These are phyloP conservation scores for Penicillium fuscoglaucum DNA, from an alignment of 2,329 filamentous ascomycete species.

Conservation along the genomic window DNA sequence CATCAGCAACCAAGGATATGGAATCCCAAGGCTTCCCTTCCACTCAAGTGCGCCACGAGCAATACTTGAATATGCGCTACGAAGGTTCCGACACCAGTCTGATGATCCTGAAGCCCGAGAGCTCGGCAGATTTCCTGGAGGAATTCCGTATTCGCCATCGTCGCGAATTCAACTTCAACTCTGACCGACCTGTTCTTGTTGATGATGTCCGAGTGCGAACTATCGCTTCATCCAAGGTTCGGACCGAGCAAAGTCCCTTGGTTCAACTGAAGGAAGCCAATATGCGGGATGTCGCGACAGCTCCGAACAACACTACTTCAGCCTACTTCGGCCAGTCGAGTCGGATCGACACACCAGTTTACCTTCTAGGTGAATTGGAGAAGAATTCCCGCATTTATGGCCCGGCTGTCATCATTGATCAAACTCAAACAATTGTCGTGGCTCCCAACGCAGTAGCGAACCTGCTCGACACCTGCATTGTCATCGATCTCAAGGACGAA, in stretches of 20 bases:
- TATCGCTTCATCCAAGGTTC: constrained; percentile 65
- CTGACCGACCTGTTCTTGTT: constrained; percentile 79
- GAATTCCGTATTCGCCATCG: constrained; percentile 84
- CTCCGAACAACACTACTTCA: constrained; percentile 50
- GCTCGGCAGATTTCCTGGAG: constrained; percentile 79
- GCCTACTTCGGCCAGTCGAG: constrained; percentile 39
- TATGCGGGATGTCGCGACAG: constrained; percentile 59
- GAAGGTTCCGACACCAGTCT: constrained; percentile 53
- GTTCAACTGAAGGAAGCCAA: constrained; percentile 61
- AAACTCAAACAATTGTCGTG: constrained; percentile 81
- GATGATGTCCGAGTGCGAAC: constrained; percentile 87
- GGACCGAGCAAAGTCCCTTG: constrained; percentile 64
- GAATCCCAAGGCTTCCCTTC: constrained; percentile 46
- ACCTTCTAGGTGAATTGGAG: constrained; percentile 36
- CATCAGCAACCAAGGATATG: constrained; percentile 52
- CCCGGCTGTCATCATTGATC: constrained; percentile 77
- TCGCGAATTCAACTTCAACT: constrained; percentile 89
- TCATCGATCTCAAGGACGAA: constrained; percentile 74
- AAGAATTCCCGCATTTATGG: constrained; percentile 50
- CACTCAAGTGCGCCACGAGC: constrained; percentile 44
- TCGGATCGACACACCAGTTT: constrained; percentile 39
- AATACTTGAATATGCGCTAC: constrained; percentile 52
- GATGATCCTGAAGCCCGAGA: constrained; percentile 59
- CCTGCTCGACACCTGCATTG: constrained; percentile 80
- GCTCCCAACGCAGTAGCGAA: constrained; percentile 74